Conservation (phyloP, 805 yeast genomes). For the Hanseniaspora meyeri region DNA sequence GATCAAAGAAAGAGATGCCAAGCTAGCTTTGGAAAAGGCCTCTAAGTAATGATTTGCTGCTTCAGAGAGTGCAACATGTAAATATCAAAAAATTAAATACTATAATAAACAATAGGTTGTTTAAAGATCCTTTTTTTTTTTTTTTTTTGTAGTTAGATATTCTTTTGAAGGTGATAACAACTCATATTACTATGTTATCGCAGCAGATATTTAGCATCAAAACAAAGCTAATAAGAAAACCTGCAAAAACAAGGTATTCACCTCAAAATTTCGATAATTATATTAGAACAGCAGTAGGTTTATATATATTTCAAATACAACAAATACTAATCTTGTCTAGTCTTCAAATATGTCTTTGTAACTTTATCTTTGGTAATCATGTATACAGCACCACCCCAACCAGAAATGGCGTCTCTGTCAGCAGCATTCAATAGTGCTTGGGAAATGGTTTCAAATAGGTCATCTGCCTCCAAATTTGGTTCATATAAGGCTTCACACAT, state of each 20-base stretch:
- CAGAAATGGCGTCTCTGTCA: conserved; percentile 93
- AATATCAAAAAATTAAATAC: neutral
- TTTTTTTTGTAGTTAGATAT: neutral
- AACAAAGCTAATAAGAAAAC: too few relatives aligned
- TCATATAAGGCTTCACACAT: conserved; percentile 97
- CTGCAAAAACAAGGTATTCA: too few relatives aligned
- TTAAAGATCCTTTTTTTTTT: neutral
- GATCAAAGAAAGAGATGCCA: conserved; percentile 28
- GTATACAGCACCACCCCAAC: conserved; percentile 97
- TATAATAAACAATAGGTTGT: neutral
- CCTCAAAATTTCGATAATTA: too few relatives aligned
- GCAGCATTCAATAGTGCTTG: conserved; percentile 90
- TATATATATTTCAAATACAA: neutral
- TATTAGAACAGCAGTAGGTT: too few relatives aligned
- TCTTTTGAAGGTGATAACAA: too few relatives aligned
- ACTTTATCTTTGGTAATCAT: conserved; percentile 86
- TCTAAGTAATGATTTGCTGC: neutral
- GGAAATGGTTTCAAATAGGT: conserved; percentile 85
- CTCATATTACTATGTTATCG: too few relatives aligned
- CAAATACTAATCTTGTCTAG: conserved; percentile 73
- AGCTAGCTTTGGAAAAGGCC: conserved; percentile 10
- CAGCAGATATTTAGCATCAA: too few relatives aligned
- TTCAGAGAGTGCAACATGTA: neutral
- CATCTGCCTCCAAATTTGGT: conserved; percentile 87
- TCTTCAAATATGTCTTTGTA: conserved; percentile 71